phyloP scores from a whole-genome alignment of 2,329 filamentous ascomycete species.

The Colletotrichum euphorbiae region DNA sequence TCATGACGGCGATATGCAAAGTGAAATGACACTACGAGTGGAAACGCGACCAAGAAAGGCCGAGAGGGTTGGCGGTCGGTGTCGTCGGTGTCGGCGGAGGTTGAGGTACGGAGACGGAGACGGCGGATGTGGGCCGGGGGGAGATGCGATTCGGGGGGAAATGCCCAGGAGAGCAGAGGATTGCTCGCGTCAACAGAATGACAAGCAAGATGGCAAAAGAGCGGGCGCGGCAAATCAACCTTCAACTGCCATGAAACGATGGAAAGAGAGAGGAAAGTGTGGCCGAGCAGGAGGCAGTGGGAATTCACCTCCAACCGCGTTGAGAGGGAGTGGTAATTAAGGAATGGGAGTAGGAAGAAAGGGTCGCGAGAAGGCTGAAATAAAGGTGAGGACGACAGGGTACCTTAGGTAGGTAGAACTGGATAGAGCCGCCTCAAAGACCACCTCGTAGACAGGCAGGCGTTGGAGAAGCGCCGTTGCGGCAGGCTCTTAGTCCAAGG shows the following conservation, averaged over 20 bases:
- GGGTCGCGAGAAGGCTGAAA: neutral
- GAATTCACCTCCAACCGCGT: slow-evolving; percentile 12
- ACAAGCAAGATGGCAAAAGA: slow-evolving; percentile 14
- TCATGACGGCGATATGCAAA: slow-evolving; percentile 24
- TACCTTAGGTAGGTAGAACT: neutral
- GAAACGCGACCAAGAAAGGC: slow-evolving; percentile 28
- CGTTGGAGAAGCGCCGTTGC: neutral
- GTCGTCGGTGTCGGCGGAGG: slow-evolving; percentile 22
- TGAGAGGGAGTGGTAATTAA: slow-evolving; percentile 17
- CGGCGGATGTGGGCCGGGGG: slow-evolving; percentile 29
- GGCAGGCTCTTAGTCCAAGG: neutral
- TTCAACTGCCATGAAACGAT: neutral
- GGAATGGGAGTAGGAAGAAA: neutral
- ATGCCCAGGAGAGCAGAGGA: neutral
- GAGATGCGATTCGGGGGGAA: neutral
- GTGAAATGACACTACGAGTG: neutral
- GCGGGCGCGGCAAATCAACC: neutral
- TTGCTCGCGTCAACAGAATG: slow-evolving; percentile 14
- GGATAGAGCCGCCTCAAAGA: no score
- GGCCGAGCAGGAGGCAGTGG: neutral
- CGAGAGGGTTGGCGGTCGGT: slow-evolving; percentile 20
- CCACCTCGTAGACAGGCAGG: no score
- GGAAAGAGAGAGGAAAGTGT: slow-evolving; percentile 2
- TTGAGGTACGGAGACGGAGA: slow-evolving; percentile 32
- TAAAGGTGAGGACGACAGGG: slow-evolving; percentile 19